Evolutionary conservation across 2,329 filamentous ascomycete species (phyloP).

Genomic region (Xylaria sp.): DNA sequence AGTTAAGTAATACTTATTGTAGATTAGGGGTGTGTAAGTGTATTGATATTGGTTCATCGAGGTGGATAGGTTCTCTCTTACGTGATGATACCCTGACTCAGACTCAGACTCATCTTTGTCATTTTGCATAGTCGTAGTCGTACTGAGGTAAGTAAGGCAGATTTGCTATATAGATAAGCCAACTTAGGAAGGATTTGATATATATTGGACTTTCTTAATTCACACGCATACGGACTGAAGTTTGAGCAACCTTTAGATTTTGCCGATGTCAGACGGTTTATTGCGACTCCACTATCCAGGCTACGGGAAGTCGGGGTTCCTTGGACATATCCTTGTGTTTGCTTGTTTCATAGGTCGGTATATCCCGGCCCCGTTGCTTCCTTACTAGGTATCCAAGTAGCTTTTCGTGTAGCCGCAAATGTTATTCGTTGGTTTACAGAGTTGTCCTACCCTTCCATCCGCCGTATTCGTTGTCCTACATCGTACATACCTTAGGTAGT

Average conservation of each 20-base stretch:
- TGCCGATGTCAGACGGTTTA: neutral
- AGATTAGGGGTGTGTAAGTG: neutral
- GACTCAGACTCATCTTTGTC: neutral
- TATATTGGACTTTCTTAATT: neutral
- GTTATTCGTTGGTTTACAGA: constrained; percentile 10
- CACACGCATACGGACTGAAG: neutral
- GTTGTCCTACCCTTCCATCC: no score
- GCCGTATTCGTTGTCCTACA: neutral
- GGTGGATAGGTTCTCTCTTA: neutral
- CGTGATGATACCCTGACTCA: neutral
- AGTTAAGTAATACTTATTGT: neutral
- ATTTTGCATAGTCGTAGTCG: neutral
- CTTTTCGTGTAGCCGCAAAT: constrained; percentile 3
- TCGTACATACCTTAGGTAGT: no score
- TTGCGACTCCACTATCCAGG: constrained; percentile 10
- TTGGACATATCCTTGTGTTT: neutral
- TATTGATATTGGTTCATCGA: neutral
- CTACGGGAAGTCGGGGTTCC: constrained; percentile 1
- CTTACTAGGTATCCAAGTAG: constrained; percentile 4
- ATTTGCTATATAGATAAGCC: neutral
- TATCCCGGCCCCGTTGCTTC: constrained; percentile 3
- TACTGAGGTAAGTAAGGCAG: neutral
- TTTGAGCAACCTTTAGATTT: neutral
- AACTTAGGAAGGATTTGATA: neutral
- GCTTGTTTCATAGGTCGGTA: constrained; percentile 14